Percentiles rank a stretch among this genome's conserved stretches.
These are phyloP conservation scores for Beauveria asiatica DNA, from an alignment of 2,329 filamentous ascomycete genomes.

Conservation along the genomic window DNA sequence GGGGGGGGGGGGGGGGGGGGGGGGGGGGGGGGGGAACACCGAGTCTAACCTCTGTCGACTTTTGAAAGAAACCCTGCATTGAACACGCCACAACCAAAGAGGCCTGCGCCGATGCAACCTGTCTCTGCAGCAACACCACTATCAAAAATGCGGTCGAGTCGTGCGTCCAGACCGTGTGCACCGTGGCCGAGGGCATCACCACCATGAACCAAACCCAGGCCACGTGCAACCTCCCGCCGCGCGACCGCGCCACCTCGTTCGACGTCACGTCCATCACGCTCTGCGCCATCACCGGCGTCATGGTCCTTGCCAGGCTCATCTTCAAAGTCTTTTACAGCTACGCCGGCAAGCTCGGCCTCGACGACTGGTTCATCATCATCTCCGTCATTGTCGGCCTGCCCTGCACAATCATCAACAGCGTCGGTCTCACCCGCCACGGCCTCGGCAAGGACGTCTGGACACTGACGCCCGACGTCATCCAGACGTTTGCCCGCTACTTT, in stretches of 20 bases:
- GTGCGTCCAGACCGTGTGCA: background rate
- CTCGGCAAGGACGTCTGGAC: conserved; percentile 46
- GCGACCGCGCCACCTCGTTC: conserved; percentile 26
- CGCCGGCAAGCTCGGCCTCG: conserved; percentile 27
- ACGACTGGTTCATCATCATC: conserved; percentile 29
- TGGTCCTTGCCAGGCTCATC: conserved; percentile 33
- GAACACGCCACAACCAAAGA: background rate
- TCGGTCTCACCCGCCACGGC: conserved; percentile 29
- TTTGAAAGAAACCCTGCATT: background rate
- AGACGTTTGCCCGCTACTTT: conserved; percentile 33
- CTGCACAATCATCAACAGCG: conserved; percentile 23
- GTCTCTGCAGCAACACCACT: background rate
- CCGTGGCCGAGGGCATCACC: background rate
- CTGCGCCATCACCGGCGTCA: conserved; percentile 28
- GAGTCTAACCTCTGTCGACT: background rate
- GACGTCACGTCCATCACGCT: conserved; percentile 26
- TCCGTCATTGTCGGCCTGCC: conserved; percentile 22
- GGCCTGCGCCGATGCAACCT: background rate
- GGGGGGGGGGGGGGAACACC: no score
- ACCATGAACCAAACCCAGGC: conserved; percentile 18
- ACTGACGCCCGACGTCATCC: conserved; percentile 31
- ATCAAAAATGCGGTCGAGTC: background rate
- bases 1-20: background rate
- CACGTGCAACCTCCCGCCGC: conserved; percentile 19
- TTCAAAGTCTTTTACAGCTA: conserved; percentile 26